These are phyloP conservation scores for Exophiala bonariae DNA, from an alignment of 2,329 filamentous ascomycete genomes.

Conservation along the genomic window DNA sequence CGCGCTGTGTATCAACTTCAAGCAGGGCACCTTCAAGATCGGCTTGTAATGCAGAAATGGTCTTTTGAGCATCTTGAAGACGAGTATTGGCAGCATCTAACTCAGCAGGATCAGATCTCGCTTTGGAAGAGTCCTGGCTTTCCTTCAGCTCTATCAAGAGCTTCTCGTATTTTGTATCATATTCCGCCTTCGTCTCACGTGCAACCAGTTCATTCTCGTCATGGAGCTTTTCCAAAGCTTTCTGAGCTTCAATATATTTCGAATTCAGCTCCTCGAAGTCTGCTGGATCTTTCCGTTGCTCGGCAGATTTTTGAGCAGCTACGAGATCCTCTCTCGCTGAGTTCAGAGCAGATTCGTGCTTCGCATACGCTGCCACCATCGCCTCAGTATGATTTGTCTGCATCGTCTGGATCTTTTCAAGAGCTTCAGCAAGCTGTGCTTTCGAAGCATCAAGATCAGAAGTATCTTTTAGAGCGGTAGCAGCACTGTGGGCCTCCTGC, in stretches of 20 bases:
- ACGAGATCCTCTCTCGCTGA: conserved; percentile 17
- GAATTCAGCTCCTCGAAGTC: conserved; percentile 17
- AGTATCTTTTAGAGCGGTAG: conserved; percentile 11
- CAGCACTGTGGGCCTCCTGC: conserved; percentile 8
- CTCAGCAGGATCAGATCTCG: conserved; percentile 22
- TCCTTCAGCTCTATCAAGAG: conserved; percentile 16
- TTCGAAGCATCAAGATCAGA: conserved; percentile 17
- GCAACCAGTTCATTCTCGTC: conserved; percentile 14
- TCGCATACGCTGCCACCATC: conserved; percentile 13
- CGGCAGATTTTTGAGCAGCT: conserved; percentile 13
- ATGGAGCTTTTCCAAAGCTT: conserved; percentile 12
- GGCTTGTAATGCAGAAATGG: conserved; percentile 23
- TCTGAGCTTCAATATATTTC: conserved; percentile 13
- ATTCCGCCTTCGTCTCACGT: conserved; percentile 19
- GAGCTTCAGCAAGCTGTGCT: conserved; percentile 16
- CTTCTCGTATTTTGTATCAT: conserved; percentile 20
- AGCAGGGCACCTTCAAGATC: conserved; percentile 34
- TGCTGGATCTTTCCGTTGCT: conserved; percentile 14
- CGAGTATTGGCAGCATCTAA: conserved; percentile 12
- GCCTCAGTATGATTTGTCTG: conserved; percentile 14
- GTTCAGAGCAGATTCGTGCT: conserved; percentile 19
- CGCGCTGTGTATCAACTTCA: conserved; percentile 20
- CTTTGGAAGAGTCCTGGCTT: conserved; percentile 37
- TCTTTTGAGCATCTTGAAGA: conserved; percentile 22
- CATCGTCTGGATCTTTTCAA: conserved; percentile 12